A percentile compares a stretch with the other conserved stretches of the same genome.
Conservation (phyloP, 1,284 basidiomycete species). For the Sanguinoderma infundibulare region DNA sequence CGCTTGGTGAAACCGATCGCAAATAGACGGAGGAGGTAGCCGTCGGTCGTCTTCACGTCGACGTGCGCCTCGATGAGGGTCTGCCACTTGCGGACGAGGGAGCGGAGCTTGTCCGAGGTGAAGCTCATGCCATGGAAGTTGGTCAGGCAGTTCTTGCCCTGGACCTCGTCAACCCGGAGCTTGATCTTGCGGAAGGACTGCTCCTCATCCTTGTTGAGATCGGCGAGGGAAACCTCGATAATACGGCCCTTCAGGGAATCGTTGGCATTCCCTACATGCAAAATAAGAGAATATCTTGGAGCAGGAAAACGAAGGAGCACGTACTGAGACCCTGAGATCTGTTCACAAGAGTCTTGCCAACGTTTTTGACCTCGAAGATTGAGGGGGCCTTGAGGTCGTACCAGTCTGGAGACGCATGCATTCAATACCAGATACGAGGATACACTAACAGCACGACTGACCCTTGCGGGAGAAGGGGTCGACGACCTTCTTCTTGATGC, state of each 20-base stretch:
- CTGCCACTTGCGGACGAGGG: conserved; percentile 99
- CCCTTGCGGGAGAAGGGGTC: conserved; percentile 99
- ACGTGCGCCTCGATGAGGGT: conserved; percentile 98
- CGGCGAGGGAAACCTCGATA: conserved; percentile 95
- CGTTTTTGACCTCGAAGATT: conserved; percentile 96
- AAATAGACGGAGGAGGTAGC: conserved; percentile 99
- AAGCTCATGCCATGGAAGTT: conserved; percentile 99
- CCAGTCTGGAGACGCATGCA: conserved; percentile 72
- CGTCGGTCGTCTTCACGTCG: conserved; percentile 99
- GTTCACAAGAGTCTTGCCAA: conserved; percentile 99
- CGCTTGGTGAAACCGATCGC: conserved; percentile 99
- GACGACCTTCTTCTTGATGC: conserved; percentile 99
- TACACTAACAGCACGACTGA: conserved; percentile 35
- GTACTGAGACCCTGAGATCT: conserved; percentile 96
- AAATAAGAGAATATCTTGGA: conserved; percentile 11
- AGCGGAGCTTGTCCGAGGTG: conserved; percentile 99
- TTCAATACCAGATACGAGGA: neutral
- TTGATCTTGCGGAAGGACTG: conserved; percentile 99
- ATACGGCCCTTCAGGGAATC: conserved; percentile 99
- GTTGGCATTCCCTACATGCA: conserved; percentile 88
- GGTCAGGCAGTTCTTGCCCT: conserved; percentile 99
- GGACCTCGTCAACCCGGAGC: conserved; percentile 96
- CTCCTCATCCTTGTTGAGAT: conserved; percentile 99
- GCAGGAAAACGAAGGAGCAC: conserved; percentile 40
- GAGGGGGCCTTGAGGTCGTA: conserved; percentile 99